A percentile compares a stretch with the other conserved stretches of the same genome.
Evolutionary conservation across 2,329 filamentous ascomycete genomes (phyloP).

Genomic region (Thyridium curvatum): DNA sequence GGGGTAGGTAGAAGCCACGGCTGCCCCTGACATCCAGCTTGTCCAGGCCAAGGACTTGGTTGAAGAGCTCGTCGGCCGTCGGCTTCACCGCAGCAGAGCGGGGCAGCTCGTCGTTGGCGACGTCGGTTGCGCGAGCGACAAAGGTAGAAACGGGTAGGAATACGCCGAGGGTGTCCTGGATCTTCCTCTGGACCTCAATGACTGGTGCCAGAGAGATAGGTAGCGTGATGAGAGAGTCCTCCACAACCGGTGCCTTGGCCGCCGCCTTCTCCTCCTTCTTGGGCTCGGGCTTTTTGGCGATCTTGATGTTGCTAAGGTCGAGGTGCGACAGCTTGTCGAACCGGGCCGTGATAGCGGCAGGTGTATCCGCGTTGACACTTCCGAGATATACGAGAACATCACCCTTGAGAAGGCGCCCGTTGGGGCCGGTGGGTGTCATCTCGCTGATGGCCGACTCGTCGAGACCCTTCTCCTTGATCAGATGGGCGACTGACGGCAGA

Average conservation of each 20-base stretch:
- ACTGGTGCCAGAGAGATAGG: conserved; percentile 76
- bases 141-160: conserved; percentile 82
- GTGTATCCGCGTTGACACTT: conserved; percentile 64
- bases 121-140: conserved; percentile 73
- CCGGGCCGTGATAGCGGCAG: conserved; percentile 61
- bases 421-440: conserved; percentile 83
- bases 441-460: conserved; percentile 68
- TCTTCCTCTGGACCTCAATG: conserved; percentile 71
- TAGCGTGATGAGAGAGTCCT: conserved; percentile 57
- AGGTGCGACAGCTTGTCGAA: conserved; percentile 75
- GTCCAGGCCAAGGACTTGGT: conserved; percentile 73
- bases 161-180: conserved; percentile 71
- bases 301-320: conserved; percentile 92
- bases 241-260: conserved; percentile 31
- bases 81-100: conserved; percentile 54
- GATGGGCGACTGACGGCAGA: conserved; percentile 75
- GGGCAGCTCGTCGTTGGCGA: conserved; percentile 85
- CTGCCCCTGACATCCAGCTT: conserved; percentile 41
- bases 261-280: conserved; percentile 26
- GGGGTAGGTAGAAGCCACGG: conserved; percentile 63
- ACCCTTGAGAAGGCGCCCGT: conserved; percentile 85
- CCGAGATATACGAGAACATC: conserved; percentile 90
- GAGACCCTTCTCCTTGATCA: conserved; percentile 75
- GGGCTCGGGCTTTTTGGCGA: conserved; percentile 45
- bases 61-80: conserved; percentile 77